Evolutionary conservation across 345 rosid species (phyloP).

Genomic region (Rhodamnia rubescens): DNA sequence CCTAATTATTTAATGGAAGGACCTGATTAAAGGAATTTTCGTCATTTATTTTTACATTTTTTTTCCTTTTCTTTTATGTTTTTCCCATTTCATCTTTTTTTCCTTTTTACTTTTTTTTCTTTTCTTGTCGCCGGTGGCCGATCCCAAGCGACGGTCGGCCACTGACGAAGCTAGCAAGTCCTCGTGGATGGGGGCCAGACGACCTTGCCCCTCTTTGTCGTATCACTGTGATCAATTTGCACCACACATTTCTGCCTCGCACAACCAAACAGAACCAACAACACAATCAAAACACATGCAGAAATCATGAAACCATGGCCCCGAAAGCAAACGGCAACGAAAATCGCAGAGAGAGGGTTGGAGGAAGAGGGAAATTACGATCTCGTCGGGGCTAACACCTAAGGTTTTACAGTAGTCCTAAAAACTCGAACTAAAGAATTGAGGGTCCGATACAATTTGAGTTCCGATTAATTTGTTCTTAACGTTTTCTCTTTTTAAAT

Average conservation of each 20-base stretch:
- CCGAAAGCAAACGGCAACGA: neutral
- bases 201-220: constrained; percentile 71
- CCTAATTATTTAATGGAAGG: too few relatives aligned
- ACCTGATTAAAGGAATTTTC: too few relatives aligned
- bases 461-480: neutral
- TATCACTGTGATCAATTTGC: constrained; percentile 78
- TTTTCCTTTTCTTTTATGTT: too few relatives aligned
- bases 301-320: neutral
- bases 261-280: neutral
- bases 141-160: too few relatives aligned
- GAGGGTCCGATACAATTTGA: neutral
- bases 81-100: too few relatives aligned
- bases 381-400: constrained; percentile 65
- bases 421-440: neutral
- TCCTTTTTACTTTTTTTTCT: too few relatives aligned
- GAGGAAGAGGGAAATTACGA: constrained; percentile 32
- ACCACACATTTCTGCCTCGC: constrained; percentile 93
- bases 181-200: too few relatives aligned
- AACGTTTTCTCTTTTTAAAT: too few relatives aligned
- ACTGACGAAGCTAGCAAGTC: too few relatives aligned
- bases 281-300: neutral
- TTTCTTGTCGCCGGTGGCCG: too few relatives aligned
- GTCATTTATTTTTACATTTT: too few relatives aligned
- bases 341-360: neutral
- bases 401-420: neutral